Base-by-base conservation (phyloP, 2,329 filamentous ascomycete genomes). In the Chaetomium strumarium region DNA sequence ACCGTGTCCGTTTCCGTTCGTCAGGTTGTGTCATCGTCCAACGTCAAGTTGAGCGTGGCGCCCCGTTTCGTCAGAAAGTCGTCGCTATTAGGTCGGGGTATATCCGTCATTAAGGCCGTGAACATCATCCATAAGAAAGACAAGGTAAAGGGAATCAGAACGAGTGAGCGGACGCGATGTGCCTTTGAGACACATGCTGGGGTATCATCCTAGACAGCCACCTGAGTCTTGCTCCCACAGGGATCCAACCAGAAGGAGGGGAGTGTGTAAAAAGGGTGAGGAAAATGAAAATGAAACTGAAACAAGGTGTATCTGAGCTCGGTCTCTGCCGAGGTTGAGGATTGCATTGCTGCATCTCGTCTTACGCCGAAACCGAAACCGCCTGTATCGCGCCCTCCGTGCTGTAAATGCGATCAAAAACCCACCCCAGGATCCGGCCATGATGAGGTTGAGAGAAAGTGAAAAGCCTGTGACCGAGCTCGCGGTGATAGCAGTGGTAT, bases 341-440 rank as follows among this genome's bases (percentile, higher is more conserved):
- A 55, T 72, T 79, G 79, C 79, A 83, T 83, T 80, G 79, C 79
- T 83, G 79, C 79, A 73, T 77, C 76, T 78, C 73, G 72, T 81
- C 76, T 80, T 79, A 62, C 60, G 60, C 60, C 61, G 63, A 63
- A 64, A 48, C 57, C 59, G 61, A 66, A 67, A 68, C 72, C 71
- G 70, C 72, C 69, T 70, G 69, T 73, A 71, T 74, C 59, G 68
- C 65, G 64, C 68, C 69, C 59, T 70, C 72, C 74, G 69, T 68
- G 66, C 69, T 73, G 71, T 72, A 75, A 76, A 79, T 77, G 76
- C 75, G 75, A 70, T 72, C 67, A 69, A 72, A 74, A 71, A 67
- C 70, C 72, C 71, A 70, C 71, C 71, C 72, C 72, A 63, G 71
- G 60, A 58, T 70, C 77, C 74, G 77, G 77, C 77, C 76, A 73